Conservation (phyloP, 305 asterid species). For the Fraxinus xanthoxyloides region DNA sequence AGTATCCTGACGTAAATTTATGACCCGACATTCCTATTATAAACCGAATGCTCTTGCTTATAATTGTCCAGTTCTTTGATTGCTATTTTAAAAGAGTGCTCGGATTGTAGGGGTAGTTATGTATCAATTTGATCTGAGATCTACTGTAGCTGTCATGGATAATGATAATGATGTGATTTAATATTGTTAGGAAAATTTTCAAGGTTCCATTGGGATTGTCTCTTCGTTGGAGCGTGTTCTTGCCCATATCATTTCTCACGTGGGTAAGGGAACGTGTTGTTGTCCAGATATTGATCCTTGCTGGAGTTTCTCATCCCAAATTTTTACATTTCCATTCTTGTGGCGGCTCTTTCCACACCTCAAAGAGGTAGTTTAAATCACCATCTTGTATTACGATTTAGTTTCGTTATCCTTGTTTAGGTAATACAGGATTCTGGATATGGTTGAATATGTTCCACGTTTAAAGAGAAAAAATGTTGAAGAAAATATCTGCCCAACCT, state of each 20-base stretch:
- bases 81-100: not conserved
- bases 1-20: not conserved
- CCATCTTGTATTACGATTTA: slow-evolving; percentile 3
- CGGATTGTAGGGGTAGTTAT: not conserved
- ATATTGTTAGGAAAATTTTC: slow-evolving; percentile 51
- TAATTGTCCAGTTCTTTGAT: not conserved
- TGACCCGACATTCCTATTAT: not conserved
- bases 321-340: slow-evolving; percentile 82
- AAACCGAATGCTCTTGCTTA: not conserved
- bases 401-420: slow-evolving; percentile 7
- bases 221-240: slow-evolving; percentile 72
- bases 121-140: not conserved
- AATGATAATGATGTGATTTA: slow-evolving; percentile 28
- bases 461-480: slow-evolving; percentile 10
- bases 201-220: slow-evolving; percentile 43
- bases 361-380: slow-evolving; percentile 64
- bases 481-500: not conserved
- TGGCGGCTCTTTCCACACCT: slow-evolving; percentile 81
- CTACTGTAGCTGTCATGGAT: not conserved
- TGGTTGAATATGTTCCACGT: slow-evolving; percentile 17
- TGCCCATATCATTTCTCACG: slow-evolving; percentile 56
- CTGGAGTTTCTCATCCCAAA: slow-evolving; percentile 70
- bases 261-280: slow-evolving; percentile 67
- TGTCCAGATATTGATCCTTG: slow-evolving; percentile 63
- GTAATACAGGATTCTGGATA: slow-evolving; percentile 4